Conservation (phyloP, 192 early-diverging fungal species). For the Spizellomyces sp. region DNA sequence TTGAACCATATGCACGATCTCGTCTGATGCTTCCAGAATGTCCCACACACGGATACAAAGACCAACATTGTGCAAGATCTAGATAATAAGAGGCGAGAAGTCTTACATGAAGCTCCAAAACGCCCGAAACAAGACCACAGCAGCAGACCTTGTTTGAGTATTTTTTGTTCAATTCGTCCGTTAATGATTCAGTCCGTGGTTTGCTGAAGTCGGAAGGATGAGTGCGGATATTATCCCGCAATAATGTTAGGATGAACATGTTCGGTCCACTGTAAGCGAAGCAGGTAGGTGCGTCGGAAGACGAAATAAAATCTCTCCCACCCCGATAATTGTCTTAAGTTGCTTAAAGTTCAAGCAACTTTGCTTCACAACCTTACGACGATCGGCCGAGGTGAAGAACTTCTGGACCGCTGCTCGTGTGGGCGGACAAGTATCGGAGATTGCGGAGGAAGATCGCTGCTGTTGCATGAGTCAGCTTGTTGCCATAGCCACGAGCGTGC, state of each 20-base stretch:
- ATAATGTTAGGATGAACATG: conserved; percentile 86
- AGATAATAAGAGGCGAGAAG: background rate
- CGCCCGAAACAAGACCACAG: background rate
- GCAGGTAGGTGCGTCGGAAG: too few species aligned
- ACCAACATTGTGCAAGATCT: conserved; percentile 86
- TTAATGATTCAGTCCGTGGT: conserved; percentile 73
- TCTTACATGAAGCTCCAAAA: background rate
- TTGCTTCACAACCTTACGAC: too few species aligned
- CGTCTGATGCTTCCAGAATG: conserved; percentile 80
- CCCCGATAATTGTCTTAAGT: too few species aligned
- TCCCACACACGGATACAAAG: conserved; percentile 87
- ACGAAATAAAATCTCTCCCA: too few species aligned
- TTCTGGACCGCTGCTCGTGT: too few species aligned
- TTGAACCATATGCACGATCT: conserved; percentile 78
- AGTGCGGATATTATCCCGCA: conserved; percentile 86
- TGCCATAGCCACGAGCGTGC: too few species aligned
- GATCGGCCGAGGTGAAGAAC: too few species aligned
- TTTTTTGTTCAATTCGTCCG: conserved; percentile 87
- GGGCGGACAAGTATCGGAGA: too few species aligned
- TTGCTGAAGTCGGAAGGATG: conserved; percentile 80
- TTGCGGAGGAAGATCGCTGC: too few species aligned
- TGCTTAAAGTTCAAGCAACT: too few species aligned
- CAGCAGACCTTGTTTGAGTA: conserved; percentile 84
- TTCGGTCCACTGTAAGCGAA: background rate
- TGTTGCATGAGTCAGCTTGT: too few species aligned